These are phyloP conservation scores for Galerina sulciceps DNA, from an alignment of 768 basidiomycete genomes.

Conservation along the genomic window DNA sequence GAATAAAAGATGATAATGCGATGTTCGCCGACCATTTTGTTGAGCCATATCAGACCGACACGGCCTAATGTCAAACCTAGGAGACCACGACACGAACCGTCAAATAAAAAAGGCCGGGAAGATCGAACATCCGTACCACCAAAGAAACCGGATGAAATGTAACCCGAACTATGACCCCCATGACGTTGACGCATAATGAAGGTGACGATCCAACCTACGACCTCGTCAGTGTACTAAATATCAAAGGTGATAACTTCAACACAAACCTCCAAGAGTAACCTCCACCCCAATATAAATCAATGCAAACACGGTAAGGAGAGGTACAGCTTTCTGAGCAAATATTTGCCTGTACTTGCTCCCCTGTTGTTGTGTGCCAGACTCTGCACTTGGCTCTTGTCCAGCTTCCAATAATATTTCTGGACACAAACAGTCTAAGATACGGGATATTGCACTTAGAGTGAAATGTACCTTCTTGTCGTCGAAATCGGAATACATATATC, in stretches of 20 bases:
- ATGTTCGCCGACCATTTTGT: constrained; percentile 56
- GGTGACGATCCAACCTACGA: constrained; percentile 69
- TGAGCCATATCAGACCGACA: constrained; percentile 59
- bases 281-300: constrained; percentile 72
- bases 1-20: constrained; percentile 56
- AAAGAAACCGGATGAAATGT: constrained; percentile 56
- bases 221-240: constrained; percentile 11
- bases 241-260: background rate
- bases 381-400: constrained; percentile 46
- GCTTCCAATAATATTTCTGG: constrained; percentile 56
- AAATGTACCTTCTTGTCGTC: constrained; percentile 64
- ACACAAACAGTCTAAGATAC: background rate
- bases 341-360: constrained; percentile 52
- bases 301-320: constrained; percentile 62
- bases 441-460: background rate
- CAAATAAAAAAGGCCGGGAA: background rate
- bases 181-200: constrained; percentile 43
- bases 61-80: constrained; percentile 63
- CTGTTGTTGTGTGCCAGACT: constrained; percentile 31
- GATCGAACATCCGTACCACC: constrained; percentile 42
- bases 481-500: constrained; percentile 62
- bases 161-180: constrained; percentile 44
- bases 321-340: constrained; percentile 52
- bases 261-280: constrained; percentile 53
- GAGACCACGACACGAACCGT: background rate